Conservation (phyloP, 2,329 filamentous ascomycete genomes). For the Neophaeococcomyces mojaviensis region DNA sequence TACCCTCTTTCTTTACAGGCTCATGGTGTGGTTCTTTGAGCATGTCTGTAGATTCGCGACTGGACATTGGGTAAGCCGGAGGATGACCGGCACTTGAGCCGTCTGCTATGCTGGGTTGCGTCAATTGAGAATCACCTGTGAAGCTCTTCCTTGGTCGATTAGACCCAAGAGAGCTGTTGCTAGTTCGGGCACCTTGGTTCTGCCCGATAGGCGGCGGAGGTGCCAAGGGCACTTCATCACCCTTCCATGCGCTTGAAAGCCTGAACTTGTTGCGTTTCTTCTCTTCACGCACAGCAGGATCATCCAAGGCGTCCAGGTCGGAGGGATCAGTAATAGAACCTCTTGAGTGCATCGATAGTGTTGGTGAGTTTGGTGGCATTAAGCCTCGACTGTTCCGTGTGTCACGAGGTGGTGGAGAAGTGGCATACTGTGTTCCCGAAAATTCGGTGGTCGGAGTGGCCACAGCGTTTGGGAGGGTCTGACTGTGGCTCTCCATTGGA, state of each 20-base stretch:
- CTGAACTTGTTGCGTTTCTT: constrained; percentile 67
- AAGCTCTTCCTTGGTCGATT: constrained; percentile 39
- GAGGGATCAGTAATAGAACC: constrained; percentile 70
- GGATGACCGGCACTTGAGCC: constrained; percentile 24
- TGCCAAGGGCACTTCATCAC: constrained; percentile 46
- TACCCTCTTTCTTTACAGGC: constrained; percentile 48
- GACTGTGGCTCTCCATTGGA: constrained; percentile 25
- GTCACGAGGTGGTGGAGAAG: constrained; percentile 35
- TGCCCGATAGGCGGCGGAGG: constrained; percentile 50
- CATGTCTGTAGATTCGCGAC: constrained; percentile 35
- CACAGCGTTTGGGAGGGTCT: constrained; percentile 27
- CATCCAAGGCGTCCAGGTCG: constrained; percentile 65
- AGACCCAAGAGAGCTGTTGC: constrained; percentile 59
- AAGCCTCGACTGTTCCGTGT: constrained; percentile 44
- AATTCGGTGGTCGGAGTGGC: constrained; percentile 26
- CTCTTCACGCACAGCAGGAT: constrained; percentile 48
- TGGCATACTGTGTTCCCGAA: constrained; percentile 6
- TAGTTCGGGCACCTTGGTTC: constrained; percentile 57
- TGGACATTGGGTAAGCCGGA: constrained; percentile 24
- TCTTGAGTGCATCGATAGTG: constrained; percentile 66
- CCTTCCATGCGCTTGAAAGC: constrained; percentile 50
- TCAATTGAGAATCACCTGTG: constrained; percentile 36
- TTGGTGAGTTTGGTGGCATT: constrained; percentile 63
- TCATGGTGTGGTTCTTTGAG: constrained; percentile 28
- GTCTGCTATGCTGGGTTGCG: constrained; percentile 33